Base-by-base conservation (phyloP, 306 rosid genomes). In the Hippophae rhamnoides region DNA sequence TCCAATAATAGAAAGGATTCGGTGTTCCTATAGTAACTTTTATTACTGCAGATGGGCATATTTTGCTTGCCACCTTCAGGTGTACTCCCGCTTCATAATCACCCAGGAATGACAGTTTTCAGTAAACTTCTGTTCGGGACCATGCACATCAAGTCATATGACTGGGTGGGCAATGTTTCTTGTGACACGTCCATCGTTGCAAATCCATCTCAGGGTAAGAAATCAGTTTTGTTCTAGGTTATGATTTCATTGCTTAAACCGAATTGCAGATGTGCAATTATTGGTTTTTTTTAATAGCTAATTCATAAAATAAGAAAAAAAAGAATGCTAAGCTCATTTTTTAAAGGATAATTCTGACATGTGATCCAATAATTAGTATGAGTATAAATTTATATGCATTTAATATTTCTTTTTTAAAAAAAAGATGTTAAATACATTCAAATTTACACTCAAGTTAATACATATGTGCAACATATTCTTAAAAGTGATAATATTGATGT, bases 101-200 rank as follows among this genome's bases (percentile, higher is more conserved):
- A 80, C 69, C 89, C 85, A 0, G 77, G 67, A 62, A 86, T 86
- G 94, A 82, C 94, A n/a, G 89, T 86, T 62, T 69, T 86, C 2
- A 78, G 78, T 72, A 86, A 86, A 63, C 57, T 86, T 46, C 77
- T 86, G 3, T 74, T 74, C 23, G 90, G 95, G 13, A 72, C 85
- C 6, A 45, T 78, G 11, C 23, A 78, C 56, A 61, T 72, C 58
- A 79, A 79, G 70, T 77, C 95, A 18, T 78, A 86, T 63, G 90
- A 83, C 13, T 86, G 90, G 90, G 50, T 79, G 12, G 82, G 14
- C 65, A 86, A 77, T 61, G 74, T 64, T n/a, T 76, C 82, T 31
- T 59, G 62, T 26, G 66, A 67, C 56, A 53, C 78, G 48, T 64
- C 80, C 13, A 18, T 78, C 38, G 58, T 25, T 65, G 47, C 56